Evolutionary conservation across 2,329 filamentous ascomycete genomes (phyloP), one percentile per base, ranked within the genome.

Genomic region (Phoma sp.): DNA sequence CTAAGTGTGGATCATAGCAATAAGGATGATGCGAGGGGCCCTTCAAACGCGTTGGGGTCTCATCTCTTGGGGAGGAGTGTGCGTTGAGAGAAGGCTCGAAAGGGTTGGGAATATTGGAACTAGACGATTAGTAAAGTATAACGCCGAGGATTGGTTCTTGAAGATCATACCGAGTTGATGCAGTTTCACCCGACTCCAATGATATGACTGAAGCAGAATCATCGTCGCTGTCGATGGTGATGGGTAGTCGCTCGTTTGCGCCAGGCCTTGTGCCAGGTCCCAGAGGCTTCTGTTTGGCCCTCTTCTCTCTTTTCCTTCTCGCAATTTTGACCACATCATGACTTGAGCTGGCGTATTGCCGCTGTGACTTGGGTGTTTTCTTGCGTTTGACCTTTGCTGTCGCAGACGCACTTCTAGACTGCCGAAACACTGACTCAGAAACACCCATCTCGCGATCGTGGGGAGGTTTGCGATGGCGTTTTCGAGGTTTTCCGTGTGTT

Each of bases 191-290:
- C 14, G n/a, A 12, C 11, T 30, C 26, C 9, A 14, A 20, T 11
- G 7, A 20, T 3, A 18, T 14, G 5, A 7, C 23, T 17, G 10
- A 7, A 21, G 17, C 26, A 5, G 7, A 20, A 3, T 37, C 36
- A 2, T 53, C 49, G 9, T 43, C 42, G 36, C 58, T 57, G n/a
- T 58, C 52, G 25, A 64, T 56, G 2, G 36, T 50, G 18, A 64
- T 64, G 10, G 61, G 61, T 1, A 30, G 11, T 0, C 51, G 11
- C 9, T 40, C 25, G 1, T 42, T 49, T n/a, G 52, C 29, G 18
- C 57, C 57, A 4, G 52, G 21, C 4, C 29, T 46, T 9, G 32
- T 48, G 0, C 40, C 25, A 10, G 46, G 25, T 4, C 33, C 28
- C 3, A 32, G 15, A 5, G 42, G 33, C 20, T 43, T 37, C 2